phyloP scores from a whole-genome alignment of 2,329 filamentous ascomycete genomes.

The Xylariomycetidae sp. region DNA sequence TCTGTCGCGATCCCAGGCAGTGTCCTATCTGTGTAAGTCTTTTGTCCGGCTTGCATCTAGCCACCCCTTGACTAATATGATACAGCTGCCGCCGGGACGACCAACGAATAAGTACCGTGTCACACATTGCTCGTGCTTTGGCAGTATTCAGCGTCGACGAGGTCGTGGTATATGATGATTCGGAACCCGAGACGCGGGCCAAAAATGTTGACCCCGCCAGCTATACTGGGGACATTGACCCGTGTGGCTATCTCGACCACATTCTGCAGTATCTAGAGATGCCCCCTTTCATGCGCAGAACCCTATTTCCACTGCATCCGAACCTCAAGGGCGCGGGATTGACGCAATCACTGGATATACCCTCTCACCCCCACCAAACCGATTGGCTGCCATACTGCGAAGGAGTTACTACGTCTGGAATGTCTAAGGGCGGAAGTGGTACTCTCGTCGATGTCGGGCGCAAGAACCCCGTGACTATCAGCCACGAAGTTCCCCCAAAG shows the following conservation, averaged over 20 bases:
- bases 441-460: conserved; percentile 57
- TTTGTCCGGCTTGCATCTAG: not conserved
- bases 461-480: conserved; percentile 51
- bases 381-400: conserved; percentile 80
- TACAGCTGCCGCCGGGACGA: conserved; percentile 66
- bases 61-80: conserved; percentile 5
- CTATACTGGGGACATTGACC: conserved; percentile 68
- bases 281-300: conserved; percentile 73
- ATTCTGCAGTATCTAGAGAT: conserved; percentile 79
- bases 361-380: conserved; percentile 70
- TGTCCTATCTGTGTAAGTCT: conserved; percentile 64
- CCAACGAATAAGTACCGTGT: conserved; percentile 67
- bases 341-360: conserved; percentile 76
- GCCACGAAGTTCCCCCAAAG: conserved; percentile 59
- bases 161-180: conserved; percentile 76
- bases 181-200: conserved; percentile 40
- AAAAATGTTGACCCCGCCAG: conserved; percentile 44
- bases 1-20: conserved; percentile 76
- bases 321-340: conserved; percentile 71
- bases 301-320: conserved; percentile 72
- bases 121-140: conserved; percentile 73
- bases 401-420: conserved; percentile 58
- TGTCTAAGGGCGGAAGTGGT: conserved; percentile 37
- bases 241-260: conserved; percentile 75
- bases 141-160: conserved; percentile 84